phyloP scores from a whole-genome alignment of 176 grass and related monocot genomes.

The bread wheat (Triticum aestivum) region DNA sequence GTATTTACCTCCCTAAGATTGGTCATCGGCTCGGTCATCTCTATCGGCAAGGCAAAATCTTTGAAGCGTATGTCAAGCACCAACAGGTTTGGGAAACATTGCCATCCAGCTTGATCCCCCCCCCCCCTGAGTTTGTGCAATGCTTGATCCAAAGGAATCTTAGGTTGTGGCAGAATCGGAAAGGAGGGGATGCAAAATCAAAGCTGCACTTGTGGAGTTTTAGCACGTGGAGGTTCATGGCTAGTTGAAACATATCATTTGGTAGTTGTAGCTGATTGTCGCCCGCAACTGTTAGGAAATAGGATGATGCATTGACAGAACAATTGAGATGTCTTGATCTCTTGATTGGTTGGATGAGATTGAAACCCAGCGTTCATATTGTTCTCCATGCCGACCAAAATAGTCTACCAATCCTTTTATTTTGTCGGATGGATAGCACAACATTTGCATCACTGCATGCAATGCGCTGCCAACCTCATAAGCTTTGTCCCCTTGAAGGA shows the following conservation, averaged over 20 bases:
- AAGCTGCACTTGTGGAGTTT: not conserved
- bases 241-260: not conserved
- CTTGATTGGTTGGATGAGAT: not conserved
- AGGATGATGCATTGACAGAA: not conserved
- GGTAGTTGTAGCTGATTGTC: not conserved
- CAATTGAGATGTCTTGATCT: not conserved
- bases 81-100: not conserved
- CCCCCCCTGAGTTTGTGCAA: not conserved
- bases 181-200: not conserved
- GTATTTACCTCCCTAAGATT: slow-evolving; percentile 4
- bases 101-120: not conserved
- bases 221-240: too few relatives aligned
- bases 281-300: not conserved
- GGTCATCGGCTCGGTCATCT: not conserved
- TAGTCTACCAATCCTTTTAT: not conserved
- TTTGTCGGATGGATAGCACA: not conserved
- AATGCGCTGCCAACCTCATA: not conserved
- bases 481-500: not conserved
- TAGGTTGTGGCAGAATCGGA: not conserved
- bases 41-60: not conserved
- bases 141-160: not conserved
- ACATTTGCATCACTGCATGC: not conserved
- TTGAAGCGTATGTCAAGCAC: not conserved
- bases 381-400: not conserved
- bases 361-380: not conserved